These are phyloP conservation scores for Eustoma russellianum DNA, from an alignment of 257 asterid genomes.

Conservation along the genomic window DNA sequence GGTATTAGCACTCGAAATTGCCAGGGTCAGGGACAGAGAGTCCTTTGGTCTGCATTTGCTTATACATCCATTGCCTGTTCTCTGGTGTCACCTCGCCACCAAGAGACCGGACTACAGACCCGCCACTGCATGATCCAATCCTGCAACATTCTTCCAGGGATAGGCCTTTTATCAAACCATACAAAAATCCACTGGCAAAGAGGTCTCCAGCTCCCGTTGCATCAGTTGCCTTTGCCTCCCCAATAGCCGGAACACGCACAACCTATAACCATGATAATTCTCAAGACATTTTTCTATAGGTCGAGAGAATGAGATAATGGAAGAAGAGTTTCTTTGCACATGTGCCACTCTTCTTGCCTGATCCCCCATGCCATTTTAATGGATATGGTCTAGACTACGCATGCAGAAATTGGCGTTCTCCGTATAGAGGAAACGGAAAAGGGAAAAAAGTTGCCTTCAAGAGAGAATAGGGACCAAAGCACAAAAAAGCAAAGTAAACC, in stretches of 20 bases:
- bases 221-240: constrained; percentile 63
- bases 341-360: too few relatives aligned
- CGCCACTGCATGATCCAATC: constrained; percentile 91
- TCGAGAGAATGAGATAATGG: too few relatives aligned
- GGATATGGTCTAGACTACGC: too few relatives aligned
- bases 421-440: too few relatives aligned
- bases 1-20: not conserved
- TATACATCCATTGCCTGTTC: constrained; percentile 97
- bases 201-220: constrained; percentile 99
- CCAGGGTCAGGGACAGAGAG: constrained; percentile 35
- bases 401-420: too few relatives aligned
- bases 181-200: constrained; percentile 87
- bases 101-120: constrained; percentile 74
- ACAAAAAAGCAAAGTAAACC: too few relatives aligned
- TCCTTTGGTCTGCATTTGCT: constrained; percentile 60
- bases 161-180: constrained; percentile 73
- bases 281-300: too few relatives aligned
- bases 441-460: too few relatives aligned
- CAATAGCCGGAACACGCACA: constrained; percentile 72
- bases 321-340: too few relatives aligned
- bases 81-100: constrained; percentile 89
- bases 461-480: not conserved
- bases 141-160: constrained; percentile 81
- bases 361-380: too few relatives aligned
- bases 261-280: constrained; percentile 29